Percentiles rank a stretch among this genome's conserved stretches.
These are phyloP conservation scores for Gaertneriomyces sp. DNA, from an alignment of 192 early-diverging fungal genomes.

Conservation along the genomic window DNA sequence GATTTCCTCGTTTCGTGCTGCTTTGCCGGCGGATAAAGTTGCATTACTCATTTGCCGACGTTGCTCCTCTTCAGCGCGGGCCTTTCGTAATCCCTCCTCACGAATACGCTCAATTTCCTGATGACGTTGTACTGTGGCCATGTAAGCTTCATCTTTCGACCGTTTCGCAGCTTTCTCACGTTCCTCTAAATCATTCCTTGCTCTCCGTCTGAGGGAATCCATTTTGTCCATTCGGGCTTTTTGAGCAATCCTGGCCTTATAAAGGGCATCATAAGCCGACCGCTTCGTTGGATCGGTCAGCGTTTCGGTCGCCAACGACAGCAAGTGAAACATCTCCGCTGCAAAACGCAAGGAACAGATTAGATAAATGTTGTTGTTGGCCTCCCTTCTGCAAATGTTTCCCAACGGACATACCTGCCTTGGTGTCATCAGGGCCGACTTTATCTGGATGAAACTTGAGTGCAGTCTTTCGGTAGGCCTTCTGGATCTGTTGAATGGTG, in stretches of 20 bases:
- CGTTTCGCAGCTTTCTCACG: conserved; percentile 26
- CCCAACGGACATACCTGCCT: conserved; percentile 6
- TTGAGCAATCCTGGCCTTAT: conserved; percentile 31
- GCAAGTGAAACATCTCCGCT: conserved; percentile 83
- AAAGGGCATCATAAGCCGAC: conserved; percentile 65
- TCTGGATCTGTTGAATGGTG: conserved; percentile 59
- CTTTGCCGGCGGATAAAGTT: neutral
- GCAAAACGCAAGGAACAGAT: conserved; percentile 17
- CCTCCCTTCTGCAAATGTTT: too few species aligned
- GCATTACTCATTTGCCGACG: conserved; percentile 17
- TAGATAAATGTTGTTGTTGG: too few species aligned
- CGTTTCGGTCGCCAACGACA: conserved; percentile 84
- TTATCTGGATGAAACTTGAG: conserved; percentile 83
- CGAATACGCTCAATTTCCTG: conserved; percentile 25
- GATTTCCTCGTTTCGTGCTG: conserved; percentile 1
- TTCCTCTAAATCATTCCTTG: conserved; percentile 16
- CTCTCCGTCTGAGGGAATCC: conserved; percentile 19
- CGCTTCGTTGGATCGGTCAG: conserved; percentile 81
- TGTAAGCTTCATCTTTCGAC: conserved; percentile 11
- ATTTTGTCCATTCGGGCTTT: conserved; percentile 24
- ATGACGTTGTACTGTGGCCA: conserved; percentile 17
- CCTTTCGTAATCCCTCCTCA: conserved; percentile 24
- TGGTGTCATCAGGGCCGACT: conserved; percentile 32
- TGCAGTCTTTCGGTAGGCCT: conserved; percentile 60
- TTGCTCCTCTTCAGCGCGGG: conserved; percentile 20